Evolutionary conservation across 1,139 yeast genomes (phyloP).

Genomic region (Debaryomyces singareniensis): DNA sequence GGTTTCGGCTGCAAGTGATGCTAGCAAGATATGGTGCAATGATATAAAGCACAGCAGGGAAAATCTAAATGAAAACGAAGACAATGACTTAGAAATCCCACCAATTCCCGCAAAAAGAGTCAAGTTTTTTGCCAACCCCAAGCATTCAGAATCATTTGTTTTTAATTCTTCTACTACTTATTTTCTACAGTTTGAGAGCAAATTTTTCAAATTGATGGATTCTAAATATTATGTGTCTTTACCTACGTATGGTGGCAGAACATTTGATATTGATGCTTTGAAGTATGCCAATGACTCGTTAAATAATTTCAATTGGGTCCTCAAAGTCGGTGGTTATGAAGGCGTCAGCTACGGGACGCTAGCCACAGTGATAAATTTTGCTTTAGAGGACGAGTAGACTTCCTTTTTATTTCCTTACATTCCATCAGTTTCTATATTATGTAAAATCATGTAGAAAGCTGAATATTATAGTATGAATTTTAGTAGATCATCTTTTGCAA

Average conservation of each 20-base stretch:
- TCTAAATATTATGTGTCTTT: conserved; percentile 36
- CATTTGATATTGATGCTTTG: conserved; percentile 36
- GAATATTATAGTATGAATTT: too few species aligned
- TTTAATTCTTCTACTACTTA: conserved; percentile 22
- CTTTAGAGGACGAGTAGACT: conserved; percentile 26
- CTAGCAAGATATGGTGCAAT: not conserved
- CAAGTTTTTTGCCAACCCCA: conserved; percentile 23
- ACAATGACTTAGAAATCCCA: conserved; percentile 23
- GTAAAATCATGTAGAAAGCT: too few species aligned
- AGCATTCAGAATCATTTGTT: conserved; percentile 25
- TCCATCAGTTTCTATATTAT: conserved; percentile 5
- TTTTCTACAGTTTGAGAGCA: conserved; percentile 33
- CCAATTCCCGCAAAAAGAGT: conserved; percentile 24
- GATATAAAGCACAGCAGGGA: conserved; percentile 10
- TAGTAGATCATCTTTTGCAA: too few species aligned
- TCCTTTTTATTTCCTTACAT: conserved; percentile 1
- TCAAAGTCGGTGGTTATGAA: conserved; percentile 33
- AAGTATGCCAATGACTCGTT: conserved; percentile 36
- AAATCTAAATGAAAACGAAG: conserved; percentile 16
- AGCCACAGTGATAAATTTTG: conserved; percentile 37
- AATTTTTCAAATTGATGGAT: conserved; percentile 34
- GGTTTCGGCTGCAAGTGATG: conserved; percentile 1
- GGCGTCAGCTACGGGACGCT: conserved; percentile 30
- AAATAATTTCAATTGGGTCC: conserved; percentile 39
- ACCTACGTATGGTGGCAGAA: conserved; percentile 32